Evolutionary conservation across 371 early-diverging fungal genomes (phyloP), one percentile per base, ranked within the genome.

Genomic region (Vairimorpha ceranae): DNA sequence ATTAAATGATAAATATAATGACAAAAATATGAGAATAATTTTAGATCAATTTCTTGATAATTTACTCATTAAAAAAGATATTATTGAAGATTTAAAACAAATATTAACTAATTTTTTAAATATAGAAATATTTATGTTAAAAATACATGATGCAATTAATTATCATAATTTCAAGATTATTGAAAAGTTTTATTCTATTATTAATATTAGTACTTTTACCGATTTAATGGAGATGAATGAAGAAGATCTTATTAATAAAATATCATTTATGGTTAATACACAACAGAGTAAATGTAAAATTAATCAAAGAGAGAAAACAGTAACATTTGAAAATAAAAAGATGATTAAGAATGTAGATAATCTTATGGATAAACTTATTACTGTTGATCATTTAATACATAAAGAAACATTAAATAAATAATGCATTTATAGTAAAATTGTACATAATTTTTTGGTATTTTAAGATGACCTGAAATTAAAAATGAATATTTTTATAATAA

Each of bases 201-300:
- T 82, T 38, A 27, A 21, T n/a, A 52, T 82, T 8, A n/a, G 25
- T 2, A 23, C 74, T 7, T 56, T 80, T 14, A 30, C 71, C 15
- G 19, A 56, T 8, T 33, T 84, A 7, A 58, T 82, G 52, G 35
- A 75, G 4, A 54, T 61, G 6, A 10, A 58, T 17, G 64, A 58
- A 51, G 72, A 78, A 6, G 74, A 69, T 27, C 19, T 78, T 19
- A 65, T 77, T 14, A 61, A 58, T 19, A 79, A 66, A 17, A 75
- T 82, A n/a, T 67, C 61, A 8, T 65, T 60, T 19, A 76, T 80
- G 73, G 82, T 84, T n/a, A 73, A 79, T 35, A 75, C 77, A n/a
- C 51, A 65, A 17, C 29, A 38, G 46, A 30, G 68, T 27, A 21
- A 43, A 19, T 61, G 77, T 54, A 79, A 74, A 32, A 79, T 84